phyloP scores from a whole-genome alignment of 139 green algal genomes.

The Chlorella sp. region DNA sequence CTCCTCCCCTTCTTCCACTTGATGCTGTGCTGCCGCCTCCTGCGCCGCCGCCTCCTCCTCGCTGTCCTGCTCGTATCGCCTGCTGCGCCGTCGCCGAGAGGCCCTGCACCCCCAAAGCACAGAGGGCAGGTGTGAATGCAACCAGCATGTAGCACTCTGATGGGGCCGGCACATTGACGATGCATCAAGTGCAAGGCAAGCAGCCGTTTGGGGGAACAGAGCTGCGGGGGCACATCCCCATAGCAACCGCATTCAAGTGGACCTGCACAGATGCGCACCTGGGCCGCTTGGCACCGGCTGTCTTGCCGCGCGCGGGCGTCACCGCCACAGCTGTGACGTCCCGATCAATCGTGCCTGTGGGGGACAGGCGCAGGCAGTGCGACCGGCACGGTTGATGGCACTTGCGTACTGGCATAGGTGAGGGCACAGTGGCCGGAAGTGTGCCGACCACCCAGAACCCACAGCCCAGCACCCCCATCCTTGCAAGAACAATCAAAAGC shows the following conservation, averaged over 20 bases:
- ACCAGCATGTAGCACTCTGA: neutral
- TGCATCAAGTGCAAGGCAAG: neutral
- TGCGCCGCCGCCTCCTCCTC: conserved; percentile 3
- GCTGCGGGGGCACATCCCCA: too few species aligned
- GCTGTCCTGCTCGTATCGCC: neutral
- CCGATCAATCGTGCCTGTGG: conserved; percentile 6
- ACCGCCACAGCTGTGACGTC: conserved; percentile 6
- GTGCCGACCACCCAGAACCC: too few species aligned
- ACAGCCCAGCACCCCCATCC: too few species aligned
- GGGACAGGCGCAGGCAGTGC: too few species aligned
- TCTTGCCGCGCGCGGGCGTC: neutral
- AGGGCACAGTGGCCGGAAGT: too few species aligned
- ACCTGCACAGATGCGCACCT: neutral
- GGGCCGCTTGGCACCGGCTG: conserved; percentile 8
- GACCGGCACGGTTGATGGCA: too few species aligned
- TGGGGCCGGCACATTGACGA: neutral
- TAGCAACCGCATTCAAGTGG: neutral
- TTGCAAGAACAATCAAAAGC: too few species aligned
- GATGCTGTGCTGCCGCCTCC: neutral
- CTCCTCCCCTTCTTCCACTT: too few species aligned
- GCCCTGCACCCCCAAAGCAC: neutral
- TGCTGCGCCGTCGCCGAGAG: neutral
- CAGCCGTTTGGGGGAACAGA: neutral
- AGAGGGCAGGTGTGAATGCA: neutral
- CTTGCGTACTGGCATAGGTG: too few species aligned